Evolutionary conservation across 2,329 filamentous ascomycete species (phyloP).

Genomic region (Immersiporthe knoxdaviesiana): DNA sequence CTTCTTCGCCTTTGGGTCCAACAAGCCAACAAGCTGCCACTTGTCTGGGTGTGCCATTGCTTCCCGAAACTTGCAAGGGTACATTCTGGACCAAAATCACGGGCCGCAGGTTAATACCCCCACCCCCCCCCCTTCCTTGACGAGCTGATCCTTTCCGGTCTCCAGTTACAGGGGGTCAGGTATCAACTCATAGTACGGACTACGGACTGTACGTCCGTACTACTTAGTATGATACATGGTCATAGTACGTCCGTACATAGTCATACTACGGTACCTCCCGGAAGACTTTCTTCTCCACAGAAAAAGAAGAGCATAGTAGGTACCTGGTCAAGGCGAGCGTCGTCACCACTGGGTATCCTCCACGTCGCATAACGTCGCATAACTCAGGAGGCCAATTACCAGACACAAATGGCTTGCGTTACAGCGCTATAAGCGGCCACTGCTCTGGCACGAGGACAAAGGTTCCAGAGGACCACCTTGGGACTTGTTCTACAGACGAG

Average conservation of each 20-base stretch:
- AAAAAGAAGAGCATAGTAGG: background rate
- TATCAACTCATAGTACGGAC: too few relatives aligned
- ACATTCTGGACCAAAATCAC: background rate
- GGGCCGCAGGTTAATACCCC: too few relatives aligned
- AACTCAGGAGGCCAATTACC: background rate
- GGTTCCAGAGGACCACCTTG: background rate
- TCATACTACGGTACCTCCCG: background rate
- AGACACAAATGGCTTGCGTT: too few relatives aligned
- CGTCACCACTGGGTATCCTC: too few relatives aligned
- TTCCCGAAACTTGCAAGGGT: background rate
- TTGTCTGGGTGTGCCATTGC: background rate
- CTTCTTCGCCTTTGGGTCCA: background rate
- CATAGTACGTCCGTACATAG: background rate
- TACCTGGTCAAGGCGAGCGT: background rate
- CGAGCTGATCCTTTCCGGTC: background rate
- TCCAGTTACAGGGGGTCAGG: background rate
- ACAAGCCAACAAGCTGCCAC: background rate
- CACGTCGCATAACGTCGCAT: background rate
- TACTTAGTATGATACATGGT: too few relatives aligned
- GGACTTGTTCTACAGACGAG: too few relatives aligned
- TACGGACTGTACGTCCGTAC: too few relatives aligned
- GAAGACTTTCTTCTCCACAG: background rate
- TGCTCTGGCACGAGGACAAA: background rate
- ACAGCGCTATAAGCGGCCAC: too few relatives aligned
- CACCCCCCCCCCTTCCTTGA: too few relatives aligned